Conservation (phyloP, 306 rosid genomes). For the Sophora flavescens region DNA sequence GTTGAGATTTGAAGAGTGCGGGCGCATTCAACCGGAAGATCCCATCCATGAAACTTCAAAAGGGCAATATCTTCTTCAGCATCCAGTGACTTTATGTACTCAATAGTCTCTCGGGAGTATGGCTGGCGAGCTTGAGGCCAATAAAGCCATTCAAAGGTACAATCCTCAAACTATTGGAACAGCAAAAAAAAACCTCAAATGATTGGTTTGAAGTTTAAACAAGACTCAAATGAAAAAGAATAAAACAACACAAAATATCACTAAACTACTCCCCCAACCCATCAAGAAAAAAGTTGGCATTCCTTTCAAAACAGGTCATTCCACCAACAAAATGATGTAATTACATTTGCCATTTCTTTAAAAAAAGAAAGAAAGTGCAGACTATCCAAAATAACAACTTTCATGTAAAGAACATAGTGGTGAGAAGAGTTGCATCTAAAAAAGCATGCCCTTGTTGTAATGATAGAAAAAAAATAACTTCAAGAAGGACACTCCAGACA, state of each 20-base stretch:
- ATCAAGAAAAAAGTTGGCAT: slow-evolving; percentile 1
- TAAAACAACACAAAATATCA: background rate
- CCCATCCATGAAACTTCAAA: slow-evolving; percentile 90
- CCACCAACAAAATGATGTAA: background rate
- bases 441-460: slow-evolving; percentile 1
- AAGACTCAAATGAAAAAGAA: slow-evolving; percentile 9
- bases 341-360: slow-evolving; percentile 23
- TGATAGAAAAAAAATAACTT: background rate
- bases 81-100: slow-evolving; percentile 76
- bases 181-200: slow-evolving; percentile 29
- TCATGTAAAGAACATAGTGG: background rate
- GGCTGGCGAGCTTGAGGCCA: slow-evolving; percentile 95
- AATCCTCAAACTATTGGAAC: slow-evolving; percentile 83
- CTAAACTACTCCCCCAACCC: background rate
- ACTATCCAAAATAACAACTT: slow-evolving; percentile 20
- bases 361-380: slow-evolving; percentile 6
- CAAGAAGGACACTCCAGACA: background rate
- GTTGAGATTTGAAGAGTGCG: slow-evolving; percentile 87
- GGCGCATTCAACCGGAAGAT: slow-evolving; percentile 73
- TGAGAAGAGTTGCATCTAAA: slow-evolving; percentile 6
- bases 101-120: slow-evolving; percentile 66
- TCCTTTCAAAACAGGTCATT: background rate
- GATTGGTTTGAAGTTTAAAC: slow-evolving; percentile 13
- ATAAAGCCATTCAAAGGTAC: slow-evolving; percentile 97
- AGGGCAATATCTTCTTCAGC: slow-evolving; percentile 87